Percentiles rank a stretch among this genome's conserved stretches.
phyloP scores from a whole-genome alignment of 192 early-diverging fungal species.

The Polychytrium aggregatum region DNA sequence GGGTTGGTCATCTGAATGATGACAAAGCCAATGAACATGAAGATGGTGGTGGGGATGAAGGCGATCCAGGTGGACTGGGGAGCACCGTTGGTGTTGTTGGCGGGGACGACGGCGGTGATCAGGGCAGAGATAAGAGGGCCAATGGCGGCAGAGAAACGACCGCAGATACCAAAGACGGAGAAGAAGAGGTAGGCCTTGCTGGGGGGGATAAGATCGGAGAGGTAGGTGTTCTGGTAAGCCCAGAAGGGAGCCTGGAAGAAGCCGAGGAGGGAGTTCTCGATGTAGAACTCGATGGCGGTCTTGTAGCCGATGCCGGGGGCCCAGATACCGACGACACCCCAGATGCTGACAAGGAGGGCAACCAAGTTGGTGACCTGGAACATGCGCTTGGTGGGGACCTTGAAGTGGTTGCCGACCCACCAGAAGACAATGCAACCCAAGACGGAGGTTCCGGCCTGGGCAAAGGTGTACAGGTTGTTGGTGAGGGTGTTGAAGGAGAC shows the following conservation, averaged over 20 bases:
- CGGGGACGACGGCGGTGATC: conserved; percentile 1
- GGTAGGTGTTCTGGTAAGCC: conserved; percentile 26
- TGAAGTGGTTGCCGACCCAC: conserved; percentile 18
- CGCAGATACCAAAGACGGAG: conserved; percentile 28
- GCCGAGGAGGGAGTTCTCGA: conserved; percentile 15
- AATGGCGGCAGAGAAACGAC: conserved; percentile 24
- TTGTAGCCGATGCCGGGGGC: conserved; percentile 11
- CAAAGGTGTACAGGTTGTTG: conserved; percentile 14
- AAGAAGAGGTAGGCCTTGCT: conserved; percentile 33
- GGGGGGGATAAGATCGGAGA: conserved; percentile 23
- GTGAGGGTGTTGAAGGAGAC: conserved; percentile 11
- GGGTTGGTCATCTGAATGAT: conserved; percentile 8
- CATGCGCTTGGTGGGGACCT: conserved; percentile 22
- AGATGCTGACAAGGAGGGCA: conserved; percentile 20
- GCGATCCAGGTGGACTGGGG: too few species aligned
- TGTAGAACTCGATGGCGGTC: conserved; percentile 9
- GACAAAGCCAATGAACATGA: conserved; percentile 2
- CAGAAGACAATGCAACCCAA: conserved; percentile 25
- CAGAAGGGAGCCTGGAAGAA: conserved; percentile 20
- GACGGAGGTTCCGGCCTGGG: conserved; percentile 20
- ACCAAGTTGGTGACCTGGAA: conserved; percentile 18
- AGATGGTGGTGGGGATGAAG: too few species aligned
- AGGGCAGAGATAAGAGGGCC: conserved; percentile 20
- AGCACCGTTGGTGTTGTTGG: too few species aligned
- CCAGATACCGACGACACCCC: conserved; percentile 24